These are phyloP conservation scores for Allantophomopsis cytisporea DNA, from an alignment of 2,329 filamentous ascomycete species.

Conservation along the genomic window DNA sequence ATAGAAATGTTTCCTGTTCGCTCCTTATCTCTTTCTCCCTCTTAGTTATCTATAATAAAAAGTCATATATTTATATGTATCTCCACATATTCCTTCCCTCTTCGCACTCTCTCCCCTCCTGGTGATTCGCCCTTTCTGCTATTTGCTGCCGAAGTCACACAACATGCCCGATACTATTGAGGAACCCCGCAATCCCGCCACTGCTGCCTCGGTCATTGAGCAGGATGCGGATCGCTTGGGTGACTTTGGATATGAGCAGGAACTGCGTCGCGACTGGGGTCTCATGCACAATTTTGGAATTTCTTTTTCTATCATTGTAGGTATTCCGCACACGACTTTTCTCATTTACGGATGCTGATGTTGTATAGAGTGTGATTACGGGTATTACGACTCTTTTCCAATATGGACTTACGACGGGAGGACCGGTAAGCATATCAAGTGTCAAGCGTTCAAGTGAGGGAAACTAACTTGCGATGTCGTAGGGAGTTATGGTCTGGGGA, in stretches of 20 bases:
- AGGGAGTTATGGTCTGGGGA: constrained; percentile 34
- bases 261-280: constrained; percentile 42
- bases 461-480: background rate
- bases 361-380: constrained; percentile 38
- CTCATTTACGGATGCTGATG: constrained; percentile 1
- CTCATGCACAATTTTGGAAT: constrained; percentile 47
- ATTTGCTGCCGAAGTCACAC: no score
- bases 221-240: constrained; percentile 22
- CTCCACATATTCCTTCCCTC: no score
- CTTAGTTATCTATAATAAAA: no score
- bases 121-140: no score
- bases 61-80: no score
- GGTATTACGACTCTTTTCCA: constrained; percentile 43
- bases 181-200: no score
- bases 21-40: no score
- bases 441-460: constrained; percentile 25
- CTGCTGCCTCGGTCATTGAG: background rate
- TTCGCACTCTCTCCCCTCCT: no score
- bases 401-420: constrained; percentile 40
- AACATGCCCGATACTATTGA: no score
- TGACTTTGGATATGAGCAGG: constrained; percentile 45
- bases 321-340: constrained; percentile 6
- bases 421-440: constrained; percentile 22
- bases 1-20: no score
- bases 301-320: constrained; percentile 45